These are phyloP conservation scores for Aspergillaceae sp. DNA, from an alignment of 2,329 filamentous ascomycete species.

Conservation along the genomic window DNA sequence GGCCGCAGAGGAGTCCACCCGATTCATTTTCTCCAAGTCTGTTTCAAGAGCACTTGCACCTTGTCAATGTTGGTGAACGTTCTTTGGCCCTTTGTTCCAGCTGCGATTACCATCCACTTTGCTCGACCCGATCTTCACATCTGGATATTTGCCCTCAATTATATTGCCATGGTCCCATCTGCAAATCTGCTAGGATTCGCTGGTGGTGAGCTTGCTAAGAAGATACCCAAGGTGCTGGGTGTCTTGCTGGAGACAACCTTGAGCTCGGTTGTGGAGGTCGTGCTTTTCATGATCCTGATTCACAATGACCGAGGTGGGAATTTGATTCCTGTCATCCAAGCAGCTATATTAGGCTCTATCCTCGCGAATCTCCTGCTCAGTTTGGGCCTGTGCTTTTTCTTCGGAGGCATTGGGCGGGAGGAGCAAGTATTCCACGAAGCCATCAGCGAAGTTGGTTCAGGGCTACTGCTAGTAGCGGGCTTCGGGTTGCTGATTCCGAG, in stretches of 20 bases:
- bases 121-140: constrained; percentile 49
- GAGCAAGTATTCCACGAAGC: constrained; percentile 64
- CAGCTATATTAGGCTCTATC: constrained; percentile 75
- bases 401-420: constrained; percentile 60
- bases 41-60: constrained; percentile 54
- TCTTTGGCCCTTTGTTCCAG: constrained; percentile 67
- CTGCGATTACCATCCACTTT: constrained; percentile 58
- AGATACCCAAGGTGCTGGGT: constrained; percentile 61
- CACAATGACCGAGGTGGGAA: constrained; percentile 41
- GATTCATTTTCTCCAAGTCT: constrained; percentile 54
- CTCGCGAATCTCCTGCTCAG: constrained; percentile 75
- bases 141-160: constrained; percentile 60
- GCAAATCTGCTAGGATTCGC: constrained; percentile 70
- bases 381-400: constrained; percentile 70
- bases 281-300: constrained; percentile 72
- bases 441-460: constrained; percentile 70
- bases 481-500: constrained; percentile 41
- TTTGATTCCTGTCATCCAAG: constrained; percentile 62
- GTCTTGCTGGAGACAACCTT: constrained; percentile 47
- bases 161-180: constrained; percentile 68
- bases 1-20: constrained; percentile 59
- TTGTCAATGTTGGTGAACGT: constrained; percentile 59
- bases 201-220: constrained; percentile 62
- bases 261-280: constrained; percentile 70
- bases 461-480: constrained; percentile 67